A percentile compares a stretch with the other conserved stretches of the same genome.
phyloP scores from a whole-genome alignment of 75 land plant genomes.

The Larix kaempferi region DNA sequence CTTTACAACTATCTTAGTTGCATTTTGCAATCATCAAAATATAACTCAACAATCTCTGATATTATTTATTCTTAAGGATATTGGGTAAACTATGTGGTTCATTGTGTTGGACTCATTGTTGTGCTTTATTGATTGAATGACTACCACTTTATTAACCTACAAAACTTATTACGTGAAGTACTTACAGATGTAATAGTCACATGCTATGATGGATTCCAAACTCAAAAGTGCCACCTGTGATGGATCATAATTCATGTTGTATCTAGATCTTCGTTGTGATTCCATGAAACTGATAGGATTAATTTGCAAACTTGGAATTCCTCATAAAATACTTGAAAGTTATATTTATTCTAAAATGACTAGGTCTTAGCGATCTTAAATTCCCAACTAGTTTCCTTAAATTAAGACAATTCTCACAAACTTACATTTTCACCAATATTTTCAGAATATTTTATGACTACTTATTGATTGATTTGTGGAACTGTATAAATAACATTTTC shows the following conservation, averaged over 20 bases:
- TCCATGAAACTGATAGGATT: no score
- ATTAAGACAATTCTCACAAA: background rate
- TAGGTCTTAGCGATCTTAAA: background rate
- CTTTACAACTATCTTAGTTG: background rate
- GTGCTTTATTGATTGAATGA: background rate
- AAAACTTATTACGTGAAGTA: no score
- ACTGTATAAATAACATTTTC: background rate
- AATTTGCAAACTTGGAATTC: no score
- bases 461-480: background rate
- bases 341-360: background rate
- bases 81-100: background rate
- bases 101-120: background rate
- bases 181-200: no score
- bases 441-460: background rate
- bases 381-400: background rate
- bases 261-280: no score
- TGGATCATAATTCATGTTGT: no score
- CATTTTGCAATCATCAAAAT: background rate
- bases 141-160: no score
- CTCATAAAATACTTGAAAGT: no score
- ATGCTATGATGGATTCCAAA: no score
- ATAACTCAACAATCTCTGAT: background rate
- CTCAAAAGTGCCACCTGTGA: no score
- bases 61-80: background rate
- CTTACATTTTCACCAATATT: background rate